A percentile compares a stretch with the other conserved stretches of the same genome.
phyloP scores from a whole-genome alignment of 2,329 filamentous ascomycete genomes.

The Aspergillus candidus region DNA sequence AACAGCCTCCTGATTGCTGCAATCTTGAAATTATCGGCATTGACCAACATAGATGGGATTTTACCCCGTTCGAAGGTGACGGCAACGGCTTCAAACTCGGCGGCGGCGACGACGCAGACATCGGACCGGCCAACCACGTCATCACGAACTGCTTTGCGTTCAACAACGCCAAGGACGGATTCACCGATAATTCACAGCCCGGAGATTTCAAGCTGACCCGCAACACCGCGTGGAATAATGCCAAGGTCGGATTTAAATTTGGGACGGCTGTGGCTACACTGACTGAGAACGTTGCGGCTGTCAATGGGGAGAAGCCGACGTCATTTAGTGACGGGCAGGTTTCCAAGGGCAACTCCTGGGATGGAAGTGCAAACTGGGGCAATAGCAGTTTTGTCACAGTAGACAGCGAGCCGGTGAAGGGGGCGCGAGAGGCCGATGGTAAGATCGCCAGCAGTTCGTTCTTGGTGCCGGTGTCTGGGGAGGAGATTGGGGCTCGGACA shows the following conservation, averaged over 20 bases:
- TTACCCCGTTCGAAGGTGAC: conserved; percentile 15
- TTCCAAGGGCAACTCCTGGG: conserved; percentile 11
- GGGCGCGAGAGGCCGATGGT: conserved; percentile 7
- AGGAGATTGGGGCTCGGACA: conserved; percentile 11
- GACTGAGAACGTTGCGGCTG: conserved; percentile 9
- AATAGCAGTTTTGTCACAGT: conserved; percentile 12
- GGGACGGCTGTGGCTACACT: conserved; percentile 10
- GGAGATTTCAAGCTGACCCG: conserved; percentile 11
- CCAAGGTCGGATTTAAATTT: conserved; percentile 10
- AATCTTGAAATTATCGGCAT: background rate
- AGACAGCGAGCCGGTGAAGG: conserved; percentile 11
- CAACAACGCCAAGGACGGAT: conserved; percentile 12
- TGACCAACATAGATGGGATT: conserved; percentile 8
- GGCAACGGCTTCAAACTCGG: conserved; percentile 17
- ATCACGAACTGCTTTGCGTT: conserved; percentile 14
- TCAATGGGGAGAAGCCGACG: conserved; percentile 10
- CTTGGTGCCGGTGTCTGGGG: conserved; percentile 9
- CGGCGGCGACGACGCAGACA: conserved; percentile 12
- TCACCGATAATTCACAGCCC: conserved; percentile 16
- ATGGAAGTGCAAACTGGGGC: conserved; percentile 5
- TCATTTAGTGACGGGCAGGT: conserved; percentile 8
- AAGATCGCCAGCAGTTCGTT: conserved; percentile 11
- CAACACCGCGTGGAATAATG: conserved; percentile 16
- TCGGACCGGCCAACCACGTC: conserved; percentile 11
- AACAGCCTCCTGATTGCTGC: too few relatives aligned